Evolutionary conservation across 345 rosid genomes (phyloP).

Genomic region (Citrus medica): DNA sequence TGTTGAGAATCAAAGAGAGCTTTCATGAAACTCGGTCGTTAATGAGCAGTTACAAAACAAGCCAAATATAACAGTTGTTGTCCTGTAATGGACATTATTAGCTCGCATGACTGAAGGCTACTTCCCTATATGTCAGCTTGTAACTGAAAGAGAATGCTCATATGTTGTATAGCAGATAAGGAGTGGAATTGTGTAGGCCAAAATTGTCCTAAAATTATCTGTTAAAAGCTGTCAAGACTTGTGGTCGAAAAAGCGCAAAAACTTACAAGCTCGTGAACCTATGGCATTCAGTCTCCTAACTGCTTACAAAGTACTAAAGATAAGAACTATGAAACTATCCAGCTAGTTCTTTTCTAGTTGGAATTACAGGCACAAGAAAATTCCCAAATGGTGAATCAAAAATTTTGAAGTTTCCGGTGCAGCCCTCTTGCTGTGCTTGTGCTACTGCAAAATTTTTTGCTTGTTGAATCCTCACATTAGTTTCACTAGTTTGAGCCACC

Average conservation of each 20-base stretch:
- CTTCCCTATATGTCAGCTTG: background rate
- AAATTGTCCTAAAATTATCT: background rate
- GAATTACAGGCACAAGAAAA: slow-evolving; percentile 54
- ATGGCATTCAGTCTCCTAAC: background rate
- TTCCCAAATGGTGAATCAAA: slow-evolving; percentile 52
- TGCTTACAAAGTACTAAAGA: background rate
- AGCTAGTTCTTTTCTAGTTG: slow-evolving; percentile 40
- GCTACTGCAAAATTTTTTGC: slow-evolving; percentile 41
- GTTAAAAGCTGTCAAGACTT: too few relatives aligned
- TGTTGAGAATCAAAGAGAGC: background rate
- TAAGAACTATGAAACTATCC: slow-evolving; percentile 12
- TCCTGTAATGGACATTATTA: background rate
- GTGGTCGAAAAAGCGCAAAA: background rate
- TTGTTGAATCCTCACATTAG: slow-evolving; percentile 25
- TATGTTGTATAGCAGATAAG: background rate
- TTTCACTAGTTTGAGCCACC: slow-evolving; percentile 2
- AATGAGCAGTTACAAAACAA: background rate
- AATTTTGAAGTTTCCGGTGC: slow-evolving; percentile 40
- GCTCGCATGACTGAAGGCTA: background rate
- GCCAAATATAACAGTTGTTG: background rate
- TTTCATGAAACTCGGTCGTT: background rate
- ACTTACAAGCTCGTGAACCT: background rate
- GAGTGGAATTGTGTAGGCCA: background rate
- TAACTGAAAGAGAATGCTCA: background rate
- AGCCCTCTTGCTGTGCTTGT: slow-evolving; percentile 53